These are phyloP conservation scores for Lepiota subincarnata DNA, from an alignment of 768 basidiomycete species.

Conservation along the genomic window DNA sequence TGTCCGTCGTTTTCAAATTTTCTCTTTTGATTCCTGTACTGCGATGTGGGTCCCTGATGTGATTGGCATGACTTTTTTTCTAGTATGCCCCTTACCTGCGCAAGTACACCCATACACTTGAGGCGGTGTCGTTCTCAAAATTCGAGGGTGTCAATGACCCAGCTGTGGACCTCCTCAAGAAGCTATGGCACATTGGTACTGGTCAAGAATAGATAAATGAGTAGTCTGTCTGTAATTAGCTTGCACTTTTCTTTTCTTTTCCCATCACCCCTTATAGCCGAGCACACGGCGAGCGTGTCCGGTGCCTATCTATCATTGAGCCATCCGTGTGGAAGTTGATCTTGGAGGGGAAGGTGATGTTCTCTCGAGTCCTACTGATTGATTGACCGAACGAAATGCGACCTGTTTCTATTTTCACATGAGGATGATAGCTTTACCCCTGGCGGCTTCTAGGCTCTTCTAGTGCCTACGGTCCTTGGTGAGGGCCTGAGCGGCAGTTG, in stretches of 20 bases:
- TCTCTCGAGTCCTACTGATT: background rate
- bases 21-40: background rate
- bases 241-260: background rate
- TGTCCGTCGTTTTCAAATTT: conserved; percentile 24
- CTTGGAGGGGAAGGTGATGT: background rate
- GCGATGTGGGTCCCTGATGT: background rate
- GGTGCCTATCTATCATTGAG: conserved; percentile 2
- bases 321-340: background rate
- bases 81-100: conserved; percentile 81
- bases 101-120: conserved; percentile 67
- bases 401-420: background rate
- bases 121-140: conserved; percentile 62
- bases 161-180: conserved; percentile 54
- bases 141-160: conserved; percentile 57
- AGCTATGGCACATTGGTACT: conserved; percentile 67
- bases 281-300: background rate
- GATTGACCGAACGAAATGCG: background rate
- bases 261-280: background rate
- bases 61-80: background rate
- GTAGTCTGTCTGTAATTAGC: conserved; percentile 11
- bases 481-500: background rate
- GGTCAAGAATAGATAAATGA: conserved; percentile 41
- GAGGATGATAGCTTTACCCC: background rate
- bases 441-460: background rate
- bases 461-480: background rate